Evolutionary conservation across 2,329 filamentous ascomycete species (phyloP).

Genomic region (Karstenula rhodostoma): DNA sequence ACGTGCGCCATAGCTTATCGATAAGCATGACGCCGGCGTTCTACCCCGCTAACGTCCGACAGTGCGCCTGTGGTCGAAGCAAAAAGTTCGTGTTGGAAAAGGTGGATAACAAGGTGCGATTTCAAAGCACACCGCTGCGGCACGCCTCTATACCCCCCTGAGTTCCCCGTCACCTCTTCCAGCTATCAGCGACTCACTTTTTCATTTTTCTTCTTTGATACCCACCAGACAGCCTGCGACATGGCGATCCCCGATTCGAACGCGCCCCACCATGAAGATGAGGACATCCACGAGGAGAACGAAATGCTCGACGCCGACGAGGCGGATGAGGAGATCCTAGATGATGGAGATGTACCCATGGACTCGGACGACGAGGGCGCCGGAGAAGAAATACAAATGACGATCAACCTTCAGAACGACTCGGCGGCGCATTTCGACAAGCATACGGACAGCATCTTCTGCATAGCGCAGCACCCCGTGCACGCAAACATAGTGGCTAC

Average conservation of each 20-base stretch:
- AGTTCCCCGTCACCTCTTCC: not conserved
- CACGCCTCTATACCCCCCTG: slow-evolving; percentile 22
- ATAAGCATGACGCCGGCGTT: slow-evolving; percentile 42
- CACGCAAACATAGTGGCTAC: slow-evolving; percentile 82
- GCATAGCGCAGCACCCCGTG: slow-evolving; percentile 90
- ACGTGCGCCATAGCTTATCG: slow-evolving; percentile 15
- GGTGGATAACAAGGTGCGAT: slow-evolving; percentile 27
- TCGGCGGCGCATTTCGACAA: slow-evolving; percentile 90
- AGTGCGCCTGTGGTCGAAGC: slow-evolving; percentile 21
- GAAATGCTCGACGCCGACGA: slow-evolving; percentile 81
- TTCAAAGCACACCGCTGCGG: slow-evolving; percentile 42
- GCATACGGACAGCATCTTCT: slow-evolving; percentile 91
- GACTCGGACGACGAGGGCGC: slow-evolving; percentile 74
- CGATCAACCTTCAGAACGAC: slow-evolving; percentile 88
- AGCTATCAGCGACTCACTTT: not conserved
- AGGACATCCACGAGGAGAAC: slow-evolving; percentile 67
- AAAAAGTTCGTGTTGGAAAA: slow-evolving; percentile 44
- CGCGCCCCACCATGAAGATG: slow-evolving; percentile 39
- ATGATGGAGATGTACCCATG: slow-evolving; percentile 78
- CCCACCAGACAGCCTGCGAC: not conserved
- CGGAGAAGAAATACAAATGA: slow-evolving; percentile 64
- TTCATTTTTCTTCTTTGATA: not conserved
- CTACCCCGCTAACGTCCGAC: slow-evolving; percentile 32
- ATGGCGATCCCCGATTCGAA: slow-evolving; percentile 38
- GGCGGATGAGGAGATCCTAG: slow-evolving; percentile 75